Evolutionary conservation across 805 yeast species (phyloP).

Genomic region (Sungouiella thailandica): DNA sequence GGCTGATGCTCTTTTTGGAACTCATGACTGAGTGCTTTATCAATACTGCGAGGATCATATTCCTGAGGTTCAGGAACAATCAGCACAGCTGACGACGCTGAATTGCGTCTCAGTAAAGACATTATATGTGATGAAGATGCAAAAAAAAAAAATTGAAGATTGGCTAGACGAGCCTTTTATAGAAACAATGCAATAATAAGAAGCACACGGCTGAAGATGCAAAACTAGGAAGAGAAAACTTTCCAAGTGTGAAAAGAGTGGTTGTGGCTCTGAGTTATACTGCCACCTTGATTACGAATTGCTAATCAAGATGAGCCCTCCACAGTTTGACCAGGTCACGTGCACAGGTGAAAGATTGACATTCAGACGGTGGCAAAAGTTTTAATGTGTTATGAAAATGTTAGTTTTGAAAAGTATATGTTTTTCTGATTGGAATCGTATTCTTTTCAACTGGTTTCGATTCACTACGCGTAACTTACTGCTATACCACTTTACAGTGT

Average conservation of each 20-base stretch:
- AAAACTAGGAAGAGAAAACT: neutral
- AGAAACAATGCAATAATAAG: neutral
- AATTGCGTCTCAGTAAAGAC: conserved; percentile 2
- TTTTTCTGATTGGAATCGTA: too few species aligned
- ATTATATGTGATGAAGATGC: conserved; percentile 1
- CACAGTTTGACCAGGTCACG: conserved; percentile 24
- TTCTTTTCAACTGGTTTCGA: too few species aligned
- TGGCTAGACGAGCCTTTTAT: neutral
- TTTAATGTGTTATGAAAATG: too few species aligned
- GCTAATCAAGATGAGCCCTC: conserved; percentile 5
- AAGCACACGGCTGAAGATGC: neutral
- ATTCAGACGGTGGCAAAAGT: too few species aligned
- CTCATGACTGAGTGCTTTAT: conserved; percentile 14
- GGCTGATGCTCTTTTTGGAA: conserved; percentile 17
- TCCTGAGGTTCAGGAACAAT: conserved; percentile 14
- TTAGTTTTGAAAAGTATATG: too few species aligned
- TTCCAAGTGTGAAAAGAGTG: too few species aligned
- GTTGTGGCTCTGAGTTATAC: neutral
- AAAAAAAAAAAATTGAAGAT: neutral
- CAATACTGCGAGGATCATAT: conserved; percentile 8
- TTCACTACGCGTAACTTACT: too few species aligned
- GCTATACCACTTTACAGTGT: too few species aligned
- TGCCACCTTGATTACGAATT: neutral
- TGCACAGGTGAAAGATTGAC: conserved; percentile 8
- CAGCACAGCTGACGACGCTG: conserved; percentile 5